A percentile compares a stretch with the other conserved stretches of the same genome.
Conservation (phyloP, 495 filamentous ascomycete genomes). For the Talaromyces wortmannii region DNA sequence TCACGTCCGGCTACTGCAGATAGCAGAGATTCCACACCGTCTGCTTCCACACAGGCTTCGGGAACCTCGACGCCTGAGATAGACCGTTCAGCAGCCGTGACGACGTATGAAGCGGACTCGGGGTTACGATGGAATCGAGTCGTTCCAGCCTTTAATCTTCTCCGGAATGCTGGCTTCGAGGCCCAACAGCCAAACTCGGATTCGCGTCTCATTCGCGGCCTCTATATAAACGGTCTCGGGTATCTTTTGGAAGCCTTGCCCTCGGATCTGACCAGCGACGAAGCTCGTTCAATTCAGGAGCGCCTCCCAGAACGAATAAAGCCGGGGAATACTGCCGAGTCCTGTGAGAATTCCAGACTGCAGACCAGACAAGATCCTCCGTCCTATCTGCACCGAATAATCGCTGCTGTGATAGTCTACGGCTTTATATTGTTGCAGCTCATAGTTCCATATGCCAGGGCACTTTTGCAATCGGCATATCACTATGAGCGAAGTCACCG, state of each 20-base stretch:
- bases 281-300: conserved; percentile 19
- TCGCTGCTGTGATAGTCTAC: conserved; percentile 48
- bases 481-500: conserved; percentile 58
- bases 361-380: conserved; percentile 9
- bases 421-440: conserved; percentile 50
- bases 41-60: background rate
- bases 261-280: conserved; percentile 38
- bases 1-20: conserved; percentile 9
- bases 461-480: conserved; percentile 44
- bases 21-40: conserved; percentile 5
- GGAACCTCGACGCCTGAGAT: background rate
- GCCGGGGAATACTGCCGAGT: conserved; percentile 14
- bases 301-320: conserved; percentile 23
- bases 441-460: conserved; percentile 50
- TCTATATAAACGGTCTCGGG: conserved; percentile 59
- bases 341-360: conserved; percentile 6
- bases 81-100: background rate
- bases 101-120: conserved; percentile 28
- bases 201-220: conserved; percentile 46
- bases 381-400: conserved; percentile 51
- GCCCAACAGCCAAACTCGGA: conserved; percentile 30
- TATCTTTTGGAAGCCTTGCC: conserved; percentile 66
- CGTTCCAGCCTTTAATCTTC: conserved; percentile 31
- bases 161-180: conserved; percentile 32
- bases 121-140: conserved; percentile 36